Evolutionary conservation across 345 rosid genomes (phyloP).

Genomic region (Murraya koenigii): DNA sequence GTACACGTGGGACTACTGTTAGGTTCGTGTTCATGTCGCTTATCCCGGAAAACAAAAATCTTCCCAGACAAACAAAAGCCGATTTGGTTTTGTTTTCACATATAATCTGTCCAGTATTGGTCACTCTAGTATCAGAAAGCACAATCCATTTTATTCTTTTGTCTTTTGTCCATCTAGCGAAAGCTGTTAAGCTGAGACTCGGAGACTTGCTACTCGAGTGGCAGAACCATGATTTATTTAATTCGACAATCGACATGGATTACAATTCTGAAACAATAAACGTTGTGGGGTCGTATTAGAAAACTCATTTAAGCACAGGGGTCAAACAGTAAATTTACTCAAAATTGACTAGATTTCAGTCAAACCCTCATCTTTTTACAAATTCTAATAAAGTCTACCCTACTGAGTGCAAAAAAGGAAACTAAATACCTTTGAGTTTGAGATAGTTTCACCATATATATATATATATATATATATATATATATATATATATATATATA

Average conservation of each 20-base stretch:
- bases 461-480: no score
- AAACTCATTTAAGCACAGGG: not conserved
- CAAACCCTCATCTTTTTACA: no score
- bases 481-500: no score
- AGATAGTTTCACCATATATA: no score
- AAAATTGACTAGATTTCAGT: no score
- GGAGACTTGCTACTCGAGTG: not conserved
- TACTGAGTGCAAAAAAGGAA: no score
- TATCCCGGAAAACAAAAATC: conserved; percentile 15
- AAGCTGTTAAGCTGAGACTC: conserved; percentile 5
- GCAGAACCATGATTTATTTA: no score
- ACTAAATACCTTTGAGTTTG: no score
- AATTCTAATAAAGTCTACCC: no score
- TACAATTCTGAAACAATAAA: not conserved
- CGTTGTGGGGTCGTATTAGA: not conserved
- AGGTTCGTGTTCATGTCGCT: not conserved
- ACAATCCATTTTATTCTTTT: not conserved
- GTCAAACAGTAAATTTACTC: no score
- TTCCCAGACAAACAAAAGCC: not conserved
- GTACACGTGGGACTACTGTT: not conserved
- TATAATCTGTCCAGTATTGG: not conserved
- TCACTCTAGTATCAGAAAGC: not conserved
- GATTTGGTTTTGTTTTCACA: not conserved
- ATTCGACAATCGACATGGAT: no score
- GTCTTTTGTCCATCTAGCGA: not conserved